Conservation (phyloP, 2,329 filamentous ascomycete genomes). For the Sclerotinia subarctica region DNA sequence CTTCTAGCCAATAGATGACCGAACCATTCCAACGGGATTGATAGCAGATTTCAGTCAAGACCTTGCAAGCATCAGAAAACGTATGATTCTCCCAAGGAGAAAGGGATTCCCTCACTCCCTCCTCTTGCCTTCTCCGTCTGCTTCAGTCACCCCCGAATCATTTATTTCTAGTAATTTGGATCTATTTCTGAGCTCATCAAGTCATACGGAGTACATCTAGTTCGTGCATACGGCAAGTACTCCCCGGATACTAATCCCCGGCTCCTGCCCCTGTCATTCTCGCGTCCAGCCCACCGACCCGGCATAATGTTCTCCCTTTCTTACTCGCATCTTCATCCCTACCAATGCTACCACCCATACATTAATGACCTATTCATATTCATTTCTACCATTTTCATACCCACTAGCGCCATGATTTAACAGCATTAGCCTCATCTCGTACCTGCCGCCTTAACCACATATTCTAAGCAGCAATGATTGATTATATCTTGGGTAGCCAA, state of each 20-base stretch:
- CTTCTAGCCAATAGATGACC: slow-evolving; percentile 15
- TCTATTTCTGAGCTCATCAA: slow-evolving; percentile 1
- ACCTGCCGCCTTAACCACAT: slow-evolving; percentile 9
- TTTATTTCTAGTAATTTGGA: not conserved
- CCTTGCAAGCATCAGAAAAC: not conserved
- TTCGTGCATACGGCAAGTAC: slow-evolving; percentile 12
- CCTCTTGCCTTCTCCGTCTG: not conserved
- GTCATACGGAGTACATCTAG: slow-evolving; percentile 5
- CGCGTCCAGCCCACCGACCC: slow-evolving; percentile 17
- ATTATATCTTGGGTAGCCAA: not conserved
- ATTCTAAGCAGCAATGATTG: slow-evolving; percentile 6
- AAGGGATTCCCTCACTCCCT: not conserved
- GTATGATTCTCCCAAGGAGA: not conserved
- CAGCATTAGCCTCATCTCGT: slow-evolving; percentile 9
- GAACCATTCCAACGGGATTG: slow-evolving; percentile 4
- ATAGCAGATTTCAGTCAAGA: not conserved
- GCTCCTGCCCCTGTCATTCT: not conserved
- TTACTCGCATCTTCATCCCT: slow-evolving; percentile 11
- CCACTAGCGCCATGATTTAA: slow-evolving; percentile 5
- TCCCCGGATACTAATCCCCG: not conserved
- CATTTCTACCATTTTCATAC: not conserved
- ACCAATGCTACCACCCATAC: not conserved
- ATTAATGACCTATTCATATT: not conserved
- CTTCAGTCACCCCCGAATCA: not conserved
- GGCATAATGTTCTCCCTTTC: slow-evolving; percentile 20